Evolutionary conservation across 2,329 filamentous ascomycete genomes (phyloP).

Genomic region (Aspergillus fumigatiaffinis): DNA sequence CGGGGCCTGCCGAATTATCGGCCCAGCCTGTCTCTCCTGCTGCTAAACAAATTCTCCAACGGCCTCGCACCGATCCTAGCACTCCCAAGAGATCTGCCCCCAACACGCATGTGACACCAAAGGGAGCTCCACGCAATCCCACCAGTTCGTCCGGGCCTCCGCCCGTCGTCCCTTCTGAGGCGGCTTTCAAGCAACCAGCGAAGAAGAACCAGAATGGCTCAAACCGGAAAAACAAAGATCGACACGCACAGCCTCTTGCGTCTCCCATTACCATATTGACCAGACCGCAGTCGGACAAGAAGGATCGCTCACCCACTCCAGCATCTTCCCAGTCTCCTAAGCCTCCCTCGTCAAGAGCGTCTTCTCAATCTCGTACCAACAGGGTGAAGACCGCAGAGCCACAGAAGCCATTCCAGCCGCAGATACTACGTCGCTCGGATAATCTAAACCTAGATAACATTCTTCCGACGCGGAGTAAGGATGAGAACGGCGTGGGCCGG

Average conservation of each 20-base stretch:
- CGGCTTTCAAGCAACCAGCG: constrained; percentile 21
- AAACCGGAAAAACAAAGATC: constrained; percentile 20
- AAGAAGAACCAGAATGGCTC: constrained; percentile 22
- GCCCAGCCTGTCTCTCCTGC: constrained; percentile 39
- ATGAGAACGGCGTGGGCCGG: constrained; percentile 15
- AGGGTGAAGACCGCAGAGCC: constrained; percentile 29
- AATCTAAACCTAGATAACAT: constrained; percentile 30
- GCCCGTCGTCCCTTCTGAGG: constrained; percentile 38
- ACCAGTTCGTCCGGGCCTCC: constrained; percentile 41
- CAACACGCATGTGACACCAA: constrained; percentile 12
- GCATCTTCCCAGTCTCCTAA: constrained; percentile 1
- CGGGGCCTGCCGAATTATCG: constrained; percentile 44
- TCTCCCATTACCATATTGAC: constrained; percentile 38
- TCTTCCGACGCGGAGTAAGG: constrained; percentile 25
- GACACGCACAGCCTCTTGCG: constrained; percentile 20
- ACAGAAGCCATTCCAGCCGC: constrained; percentile 49
- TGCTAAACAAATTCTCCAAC: constrained; percentile 32
- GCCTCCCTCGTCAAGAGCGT: constrained; percentile 6
- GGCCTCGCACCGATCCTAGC: constrained; percentile 17
- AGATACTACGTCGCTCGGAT: constrained; percentile 51
- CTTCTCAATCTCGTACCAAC: constrained; percentile 11
- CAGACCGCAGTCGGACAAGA: constrained; percentile 30
- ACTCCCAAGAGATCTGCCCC: constrained; percentile 11
- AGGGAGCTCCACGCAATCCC: constrained; percentile 24
- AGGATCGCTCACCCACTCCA: constrained; percentile 16